Evolutionary conservation across 441 rosid species (phyloP), one percentile per base, ranked within the genome.

Genomic region (Macaranga tanarius): DNA sequence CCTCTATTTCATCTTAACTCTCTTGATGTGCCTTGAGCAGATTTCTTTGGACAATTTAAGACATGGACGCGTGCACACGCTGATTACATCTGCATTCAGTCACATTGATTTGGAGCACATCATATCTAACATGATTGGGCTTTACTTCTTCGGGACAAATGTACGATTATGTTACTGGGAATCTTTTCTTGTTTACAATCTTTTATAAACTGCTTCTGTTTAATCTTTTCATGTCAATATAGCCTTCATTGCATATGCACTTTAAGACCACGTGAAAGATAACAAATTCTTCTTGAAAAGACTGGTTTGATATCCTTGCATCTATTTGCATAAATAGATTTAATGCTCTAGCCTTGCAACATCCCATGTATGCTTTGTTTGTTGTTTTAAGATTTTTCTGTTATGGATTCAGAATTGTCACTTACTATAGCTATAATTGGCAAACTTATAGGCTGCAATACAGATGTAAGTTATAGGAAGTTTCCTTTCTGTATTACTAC

Each of bases 21-120:
- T 50, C 47, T 72, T 75, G 48, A 67, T 81, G 54, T 70, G 63
- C 76, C 54, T 16, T 84, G 81, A 1, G 84, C 92, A 95, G 98
- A 84, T 92, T 70, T 95, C 98, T 13, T 65, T 95, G 74, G 96
- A 92, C 73, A 90, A 95, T 69, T 47, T 91, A 76, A 82, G 65
- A 78, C 83, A 83, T 70, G 95, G 97, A 23, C 90, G 85, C 55
- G 11, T 92, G 72, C 96, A 92, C 75, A 89, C 92, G 1, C 42
- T 92, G 77, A 75, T 92, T 76, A 91, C 97, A 76, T 89, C 91
- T 57, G 97, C 98, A 52, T 92, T 95, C 85, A 92, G 99, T 79
- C 98, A 95, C 84, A 76, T 85, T 56, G 90, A 82, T 68, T 0
- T 51, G 31, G 90, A 76, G 76, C 98, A 92, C 85, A 78, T 90